Conservation (phyloP, 495 filamentous ascomycete genomes). For the Penicillium ochrochloron region DNA sequence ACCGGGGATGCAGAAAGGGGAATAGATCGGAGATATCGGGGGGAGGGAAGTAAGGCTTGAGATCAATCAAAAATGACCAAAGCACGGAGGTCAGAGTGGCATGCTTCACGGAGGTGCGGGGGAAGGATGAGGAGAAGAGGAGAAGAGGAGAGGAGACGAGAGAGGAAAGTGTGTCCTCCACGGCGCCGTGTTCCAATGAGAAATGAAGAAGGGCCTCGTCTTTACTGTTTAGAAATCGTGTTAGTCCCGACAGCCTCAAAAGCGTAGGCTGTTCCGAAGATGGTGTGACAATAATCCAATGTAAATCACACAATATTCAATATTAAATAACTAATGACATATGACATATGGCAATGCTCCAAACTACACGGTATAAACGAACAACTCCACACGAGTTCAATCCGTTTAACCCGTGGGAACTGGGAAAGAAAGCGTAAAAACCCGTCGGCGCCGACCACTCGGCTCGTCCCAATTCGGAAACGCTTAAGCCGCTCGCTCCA, state of each 20-base stretch:
- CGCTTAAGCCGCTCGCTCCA: slow-evolving; percentile 11
- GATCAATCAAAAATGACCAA: not conserved
- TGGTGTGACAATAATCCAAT: slow-evolving; percentile 2
- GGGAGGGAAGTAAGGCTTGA: not conserved
- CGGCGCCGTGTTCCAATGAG: slow-evolving; percentile 25
- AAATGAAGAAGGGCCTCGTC: not conserved
- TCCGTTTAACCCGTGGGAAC: not conserved
- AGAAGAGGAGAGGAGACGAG: not conserved
- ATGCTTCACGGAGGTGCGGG: slow-evolving; percentile 24
- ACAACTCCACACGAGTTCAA: not conserved
- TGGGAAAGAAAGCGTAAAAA: not conserved
- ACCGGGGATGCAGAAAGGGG: slow-evolving; percentile 37
- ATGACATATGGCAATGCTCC: slow-evolving; percentile 1
- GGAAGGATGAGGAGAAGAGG: slow-evolving; percentile 9
- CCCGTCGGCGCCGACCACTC: slow-evolving; percentile 22
- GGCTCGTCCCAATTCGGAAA: slow-evolving; percentile 29
- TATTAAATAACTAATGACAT: not conserved
- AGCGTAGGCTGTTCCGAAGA: not conserved
- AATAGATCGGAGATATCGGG: slow-evolving; percentile 34
- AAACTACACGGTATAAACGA: slow-evolving; percentile 1
- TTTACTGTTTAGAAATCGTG: not conserved
- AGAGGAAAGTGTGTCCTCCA: slow-evolving; percentile 18
- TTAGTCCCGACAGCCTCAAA: not conserved
- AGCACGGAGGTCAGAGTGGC: not conserved
- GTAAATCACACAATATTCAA: not conserved